Base-by-base conservation (phyloP, 176 grass and related monocot species). In the Cocos nucifera region DNA sequence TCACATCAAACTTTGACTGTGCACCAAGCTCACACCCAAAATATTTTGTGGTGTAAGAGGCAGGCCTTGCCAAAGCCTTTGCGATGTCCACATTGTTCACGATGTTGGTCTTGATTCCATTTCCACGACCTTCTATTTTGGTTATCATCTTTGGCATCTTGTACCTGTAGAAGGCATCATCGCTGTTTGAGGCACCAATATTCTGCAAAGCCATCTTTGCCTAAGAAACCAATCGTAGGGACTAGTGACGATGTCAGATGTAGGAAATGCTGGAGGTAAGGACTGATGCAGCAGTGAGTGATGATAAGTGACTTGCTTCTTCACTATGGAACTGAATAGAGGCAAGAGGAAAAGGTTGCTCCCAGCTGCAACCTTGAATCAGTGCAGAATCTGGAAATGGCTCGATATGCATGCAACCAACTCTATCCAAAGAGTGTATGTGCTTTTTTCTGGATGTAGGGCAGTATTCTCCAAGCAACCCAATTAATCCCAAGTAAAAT, bases 101-200 rank as follows among this genome's bases (percentile, higher is more conserved):
- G 4, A 89, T 22, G 25, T 95, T 95, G 4, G 89, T 86, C 73
- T 89, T 89, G 62, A 86, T 95, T 27, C 85, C 82, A 73, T 86
- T 89, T 15, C 82, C 79, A 51, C 77, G 76, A 12, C 90, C 75
- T 78, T 95, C 90, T 27, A 89, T 86, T 69, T 80, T 89, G 49
- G 90, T 86, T 26, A 89, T 67, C 90, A 89, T 89, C 32, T 55
- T 83, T 7, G 90, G 90, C 90, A 95, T 95, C 74, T 95, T 95
- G 58, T 95, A 95, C 65, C 90, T 76, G 51, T 95, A 95, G 61
- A 95, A 95, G 79, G 90, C 85, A 75, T 95, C 90, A 17, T 81
- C 90, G 19, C 77, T 86, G 79, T 95, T 95, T 6, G 82, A 82
- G 6, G 77, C 90, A 28, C 90, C 85, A 83, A 95, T 95, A 73